A percentile compares a stretch with the other conserved stretches of the same genome.
phyloP scores from a whole-genome alignment of 23 red algal species.

The Pyropia haitanensis region DNA sequence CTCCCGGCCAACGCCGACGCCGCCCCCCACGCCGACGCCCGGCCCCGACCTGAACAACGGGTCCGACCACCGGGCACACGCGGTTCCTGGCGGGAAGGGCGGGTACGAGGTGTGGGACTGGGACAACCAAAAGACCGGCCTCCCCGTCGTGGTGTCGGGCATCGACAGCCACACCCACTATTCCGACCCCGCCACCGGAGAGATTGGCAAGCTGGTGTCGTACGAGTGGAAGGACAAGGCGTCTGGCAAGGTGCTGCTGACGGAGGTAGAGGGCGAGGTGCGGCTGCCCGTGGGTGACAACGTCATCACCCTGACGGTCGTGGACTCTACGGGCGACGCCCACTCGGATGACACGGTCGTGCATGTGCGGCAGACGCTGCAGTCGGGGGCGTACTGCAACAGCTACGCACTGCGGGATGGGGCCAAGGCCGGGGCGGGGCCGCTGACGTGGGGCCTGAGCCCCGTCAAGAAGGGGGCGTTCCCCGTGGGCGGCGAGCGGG shows the following conservation, averaged over 20 bases:
- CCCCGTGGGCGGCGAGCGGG: no score
- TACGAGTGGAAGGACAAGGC: conserved; percentile 22
- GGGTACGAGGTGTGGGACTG: no score
- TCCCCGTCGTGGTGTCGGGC: conserved; percentile 23
- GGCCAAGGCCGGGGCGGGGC: no score
- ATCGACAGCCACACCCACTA: conserved; percentile 51
- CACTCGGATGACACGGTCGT: background rate
- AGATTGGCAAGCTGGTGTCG: conserved; percentile 23
- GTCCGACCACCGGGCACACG: conserved; percentile 44
- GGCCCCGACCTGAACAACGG: conserved; percentile 26
- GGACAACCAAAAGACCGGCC: no score
- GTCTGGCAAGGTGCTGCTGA: conserved; percentile 17
- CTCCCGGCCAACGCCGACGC: no score
- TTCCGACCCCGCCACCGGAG: conserved; percentile 38
- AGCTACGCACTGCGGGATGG: no score
- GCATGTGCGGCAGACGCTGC: no score
- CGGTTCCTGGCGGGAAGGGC: conserved; percentile 28
- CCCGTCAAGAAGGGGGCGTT: no score
- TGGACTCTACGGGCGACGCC: conserved; percentile 32
- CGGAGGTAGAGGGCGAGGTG: conserved; percentile 11
- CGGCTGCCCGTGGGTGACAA: conserved; percentile 18
- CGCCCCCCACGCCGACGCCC: background rate
- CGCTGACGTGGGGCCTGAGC: no score
- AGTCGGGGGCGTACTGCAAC: no score
- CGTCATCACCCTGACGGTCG: conserved; percentile 16